Evolutionary conservation across 2,329 filamentous ascomycete genomes (phyloP).

Genomic region (Cryphonectria carpinicola): DNA sequence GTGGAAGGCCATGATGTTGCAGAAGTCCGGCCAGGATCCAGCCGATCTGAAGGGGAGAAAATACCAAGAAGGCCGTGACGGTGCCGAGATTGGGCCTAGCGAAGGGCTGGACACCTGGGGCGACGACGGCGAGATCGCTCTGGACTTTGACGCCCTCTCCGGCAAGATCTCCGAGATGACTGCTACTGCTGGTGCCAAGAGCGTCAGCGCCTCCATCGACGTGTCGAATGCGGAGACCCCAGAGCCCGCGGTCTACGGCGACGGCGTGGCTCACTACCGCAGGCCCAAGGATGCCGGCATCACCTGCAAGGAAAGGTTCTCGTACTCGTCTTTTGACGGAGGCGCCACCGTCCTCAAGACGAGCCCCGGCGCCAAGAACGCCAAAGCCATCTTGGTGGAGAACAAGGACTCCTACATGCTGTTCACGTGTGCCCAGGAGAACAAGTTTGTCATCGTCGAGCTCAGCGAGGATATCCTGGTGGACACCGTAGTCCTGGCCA

Average conservation of each 20-base stretch:
- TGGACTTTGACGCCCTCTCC: conserved; percentile 57
- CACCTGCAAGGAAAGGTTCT: conserved; percentile 97
- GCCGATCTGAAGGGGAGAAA: conserved; percentile 69
- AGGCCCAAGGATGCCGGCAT: conserved; percentile 92
- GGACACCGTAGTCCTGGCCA: conserved; percentile 95
- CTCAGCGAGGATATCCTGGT: conserved; percentile 85
- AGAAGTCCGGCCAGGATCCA: conserved; percentile 75
- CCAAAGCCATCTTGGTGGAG: conserved; percentile 87
- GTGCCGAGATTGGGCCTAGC: conserved; percentile 56
- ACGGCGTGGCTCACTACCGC: conserved; percentile 57
- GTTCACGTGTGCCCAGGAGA: conserved; percentile 81
- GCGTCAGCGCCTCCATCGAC: conserved; percentile 27
- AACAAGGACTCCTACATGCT: conserved; percentile 99
- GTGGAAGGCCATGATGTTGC: conserved; percentile 94
- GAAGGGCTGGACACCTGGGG: conserved; percentile 79
- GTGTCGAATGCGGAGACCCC: conserved; percentile 36
- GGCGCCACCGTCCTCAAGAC: conserved; percentile 92
- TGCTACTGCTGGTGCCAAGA: conserved; percentile 35
- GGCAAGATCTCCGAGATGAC: conserved; percentile 51
- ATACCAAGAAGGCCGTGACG: conserved; percentile 53
- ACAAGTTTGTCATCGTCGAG: conserved; percentile 95
- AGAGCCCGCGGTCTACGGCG: conserved; percentile 51
- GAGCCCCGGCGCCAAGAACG: conserved; percentile 82
- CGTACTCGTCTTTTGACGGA: conserved; percentile 96
- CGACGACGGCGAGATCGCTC: conserved; percentile 82